phyloP scores from a whole-genome alignment of 2,329 filamentous ascomycete genomes.

The Aspergillus neoniger region DNA sequence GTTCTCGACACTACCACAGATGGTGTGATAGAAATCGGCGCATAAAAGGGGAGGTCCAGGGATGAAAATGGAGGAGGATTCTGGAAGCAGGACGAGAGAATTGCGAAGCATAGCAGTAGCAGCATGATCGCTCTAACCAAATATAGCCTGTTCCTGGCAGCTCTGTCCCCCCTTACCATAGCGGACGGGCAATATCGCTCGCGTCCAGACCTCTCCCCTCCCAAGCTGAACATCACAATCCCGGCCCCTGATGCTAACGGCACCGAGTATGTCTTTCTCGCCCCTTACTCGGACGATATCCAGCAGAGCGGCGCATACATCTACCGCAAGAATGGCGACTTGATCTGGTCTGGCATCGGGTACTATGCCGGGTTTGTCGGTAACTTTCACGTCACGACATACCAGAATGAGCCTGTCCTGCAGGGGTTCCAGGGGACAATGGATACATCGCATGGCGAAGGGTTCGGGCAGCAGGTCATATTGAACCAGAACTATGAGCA shows the following conservation, averaged over 20 bases:
- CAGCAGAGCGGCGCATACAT: constrained; percentile 59
- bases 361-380: constrained; percentile 56
- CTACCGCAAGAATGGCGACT: constrained; percentile 55
- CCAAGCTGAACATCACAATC: constrained; percentile 44
- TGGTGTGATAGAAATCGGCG: neutral
- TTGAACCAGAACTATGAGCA: constrained; percentile 58
- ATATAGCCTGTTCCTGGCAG: constrained; percentile 20
- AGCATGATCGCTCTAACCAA: neutral
- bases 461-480: constrained; percentile 57
- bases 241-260: constrained; percentile 37
- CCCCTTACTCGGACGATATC: constrained; percentile 41
- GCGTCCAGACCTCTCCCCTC: constrained; percentile 51
- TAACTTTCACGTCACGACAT: constrained; percentile 54
- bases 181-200: constrained; percentile 52
- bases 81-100: too few relatives aligned
- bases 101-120: neutral
- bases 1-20: neutral
- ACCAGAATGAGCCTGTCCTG: constrained; percentile 55
- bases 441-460: constrained; percentile 55
- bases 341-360: constrained; percentile 60
- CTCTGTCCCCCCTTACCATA: neutral
- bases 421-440: constrained; percentile 58
- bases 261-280: constrained; percentile 42
- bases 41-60: neutral
- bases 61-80: too few relatives aligned